Conservation (phyloP, 2,329 filamentous ascomycete species). For the Alternaria tenuissima region DNA sequence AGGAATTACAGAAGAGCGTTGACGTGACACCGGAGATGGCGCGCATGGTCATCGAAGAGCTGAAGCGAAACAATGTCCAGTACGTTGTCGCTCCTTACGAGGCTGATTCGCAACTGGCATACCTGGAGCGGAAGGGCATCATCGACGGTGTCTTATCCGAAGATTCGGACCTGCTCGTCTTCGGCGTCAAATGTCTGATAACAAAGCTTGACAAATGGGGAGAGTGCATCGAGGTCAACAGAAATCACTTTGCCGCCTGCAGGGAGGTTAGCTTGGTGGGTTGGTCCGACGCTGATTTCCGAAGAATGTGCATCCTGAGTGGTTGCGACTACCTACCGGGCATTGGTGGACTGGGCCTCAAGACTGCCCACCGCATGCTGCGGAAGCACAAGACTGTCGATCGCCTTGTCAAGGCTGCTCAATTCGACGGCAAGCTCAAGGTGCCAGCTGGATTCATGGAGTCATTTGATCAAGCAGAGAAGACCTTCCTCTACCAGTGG, state of each 20-base stretch:
- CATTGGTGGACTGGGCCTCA: constrained; percentile 85
- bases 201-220: constrained; percentile 96
- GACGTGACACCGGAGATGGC: constrained; percentile 98
- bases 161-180: constrained; percentile 94
- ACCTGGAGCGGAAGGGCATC: constrained; percentile 84
- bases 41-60: constrained; percentile 84
- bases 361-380: constrained; percentile 90
- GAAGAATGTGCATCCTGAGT: constrained; percentile 94
- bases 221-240: constrained; percentile 89
- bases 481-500: constrained; percentile 93
- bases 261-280: constrained; percentile 88
- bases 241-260: constrained; percentile 86
- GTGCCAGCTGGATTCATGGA: constrained; percentile 84
- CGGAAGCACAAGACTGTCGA: constrained; percentile 91
- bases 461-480: constrained; percentile 83
- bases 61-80: constrained; percentile 79
- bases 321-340: constrained; percentile 95
- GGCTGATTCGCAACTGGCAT: constrained; percentile 95
- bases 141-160: constrained; percentile 92
- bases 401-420: constrained; percentile 79
- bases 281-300: constrained; percentile 91
- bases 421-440: constrained; percentile 86
- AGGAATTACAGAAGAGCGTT: constrained; percentile 92
- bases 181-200: constrained; percentile 87
- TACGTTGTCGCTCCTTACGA: constrained; percentile 98